These are phyloP conservation scores for Pseudohalonectria lignicola DNA, from an alignment of 2,329 filamentous ascomycete genomes.

Conservation along the genomic window DNA sequence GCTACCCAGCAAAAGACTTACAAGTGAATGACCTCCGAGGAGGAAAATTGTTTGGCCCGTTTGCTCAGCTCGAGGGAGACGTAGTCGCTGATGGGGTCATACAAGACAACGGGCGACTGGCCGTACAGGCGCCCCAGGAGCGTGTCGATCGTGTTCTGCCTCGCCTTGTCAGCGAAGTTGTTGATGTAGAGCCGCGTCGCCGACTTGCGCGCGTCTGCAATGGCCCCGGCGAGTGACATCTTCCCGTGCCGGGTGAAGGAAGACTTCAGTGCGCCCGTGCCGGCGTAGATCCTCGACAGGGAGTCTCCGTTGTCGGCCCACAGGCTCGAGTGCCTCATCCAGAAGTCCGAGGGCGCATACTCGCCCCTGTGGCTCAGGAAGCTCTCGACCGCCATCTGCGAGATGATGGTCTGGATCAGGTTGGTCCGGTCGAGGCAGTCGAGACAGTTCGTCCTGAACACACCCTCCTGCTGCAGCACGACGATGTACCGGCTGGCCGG, in stretches of 20 bases:
- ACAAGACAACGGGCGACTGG: constrained; percentile 73
- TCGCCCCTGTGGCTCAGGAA: constrained; percentile 68
- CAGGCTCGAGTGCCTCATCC: constrained; percentile 81
- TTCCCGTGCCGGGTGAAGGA: constrained; percentile 92
- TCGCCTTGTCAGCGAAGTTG: constrained; percentile 87
- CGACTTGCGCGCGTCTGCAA: constrained; percentile 93
- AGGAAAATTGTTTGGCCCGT: constrained; percentile 62
- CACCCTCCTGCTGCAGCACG: constrained; percentile 84
- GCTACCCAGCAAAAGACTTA: too few relatives aligned
- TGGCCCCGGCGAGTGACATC: constrained; percentile 85
- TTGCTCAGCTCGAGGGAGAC: constrained; percentile 67
- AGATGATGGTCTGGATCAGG: constrained; percentile 89
- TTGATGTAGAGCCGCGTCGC: constrained; percentile 93
- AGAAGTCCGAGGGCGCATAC: constrained; percentile 67
- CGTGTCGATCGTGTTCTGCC: constrained; percentile 92
- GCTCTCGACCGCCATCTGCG: constrained; percentile 79
- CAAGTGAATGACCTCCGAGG: constrained; percentile 62
- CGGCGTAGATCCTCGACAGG: constrained; percentile 89
- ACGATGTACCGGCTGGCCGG: constrained; percentile 40
- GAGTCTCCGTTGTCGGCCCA: constrained; percentile 98
- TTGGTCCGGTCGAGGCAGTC: constrained; percentile 96
- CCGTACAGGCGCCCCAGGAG: constrained; percentile 77
- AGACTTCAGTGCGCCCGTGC: constrained; percentile 88
- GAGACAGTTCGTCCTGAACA: constrained; percentile 91
- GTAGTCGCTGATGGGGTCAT: constrained; percentile 89